A percentile compares a stretch with the other conserved stretches of the same genome.
phyloP scores from a whole-genome alignment of 768 basidiomycete species.

The Nidularia sp. region DNA sequence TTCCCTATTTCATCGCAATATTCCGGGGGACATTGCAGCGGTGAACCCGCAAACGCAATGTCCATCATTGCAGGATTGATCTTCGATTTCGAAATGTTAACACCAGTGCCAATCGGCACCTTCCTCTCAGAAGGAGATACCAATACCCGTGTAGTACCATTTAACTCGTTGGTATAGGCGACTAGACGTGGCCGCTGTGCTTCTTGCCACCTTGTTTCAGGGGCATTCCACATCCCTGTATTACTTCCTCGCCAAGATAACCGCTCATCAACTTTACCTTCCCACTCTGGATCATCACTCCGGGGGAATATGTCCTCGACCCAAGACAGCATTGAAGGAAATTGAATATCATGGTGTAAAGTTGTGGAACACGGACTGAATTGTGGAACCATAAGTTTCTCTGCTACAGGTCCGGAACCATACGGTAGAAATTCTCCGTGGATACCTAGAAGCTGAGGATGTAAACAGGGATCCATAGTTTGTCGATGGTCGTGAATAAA shows the following conservation, averaged over 20 bases:
- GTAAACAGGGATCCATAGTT: constrained; percentile 48
- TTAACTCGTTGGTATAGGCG: constrained; percentile 32
- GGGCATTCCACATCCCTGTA: constrained; percentile 53
- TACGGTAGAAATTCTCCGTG: constrained; percentile 54
- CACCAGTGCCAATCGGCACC: constrained; percentile 30
- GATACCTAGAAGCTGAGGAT: constrained; percentile 36
- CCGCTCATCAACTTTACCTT: constrained; percentile 55
- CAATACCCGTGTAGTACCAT: constrained; percentile 34
- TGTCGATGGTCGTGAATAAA: constrained; percentile 46
- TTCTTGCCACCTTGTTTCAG: constrained; percentile 38
- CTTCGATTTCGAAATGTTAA: constrained; percentile 25
- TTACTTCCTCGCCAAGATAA: constrained; percentile 73
- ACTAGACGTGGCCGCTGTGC: constrained; percentile 53
- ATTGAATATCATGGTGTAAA: constrained; percentile 54
- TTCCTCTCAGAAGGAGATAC: constrained; percentile 18
- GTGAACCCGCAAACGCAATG: constrained; percentile 47
- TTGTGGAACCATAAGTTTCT: constrained; percentile 38
- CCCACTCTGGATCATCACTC: constrained; percentile 58
- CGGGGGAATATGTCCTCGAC: constrained; percentile 33
- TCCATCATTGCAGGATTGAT: constrained; percentile 59
- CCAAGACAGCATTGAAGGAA: constrained; percentile 45
- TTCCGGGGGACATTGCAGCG: constrained; percentile 34
- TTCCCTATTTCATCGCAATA: constrained; percentile 39
- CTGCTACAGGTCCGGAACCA: constrained; percentile 39
- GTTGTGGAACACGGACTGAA: constrained; percentile 48